A percentile compares a stretch with the other conserved stretches of the same genome.
phyloP scores from a whole-genome alignment of 768 basidiomycete species.

The Chalciporus chontae region DNA sequence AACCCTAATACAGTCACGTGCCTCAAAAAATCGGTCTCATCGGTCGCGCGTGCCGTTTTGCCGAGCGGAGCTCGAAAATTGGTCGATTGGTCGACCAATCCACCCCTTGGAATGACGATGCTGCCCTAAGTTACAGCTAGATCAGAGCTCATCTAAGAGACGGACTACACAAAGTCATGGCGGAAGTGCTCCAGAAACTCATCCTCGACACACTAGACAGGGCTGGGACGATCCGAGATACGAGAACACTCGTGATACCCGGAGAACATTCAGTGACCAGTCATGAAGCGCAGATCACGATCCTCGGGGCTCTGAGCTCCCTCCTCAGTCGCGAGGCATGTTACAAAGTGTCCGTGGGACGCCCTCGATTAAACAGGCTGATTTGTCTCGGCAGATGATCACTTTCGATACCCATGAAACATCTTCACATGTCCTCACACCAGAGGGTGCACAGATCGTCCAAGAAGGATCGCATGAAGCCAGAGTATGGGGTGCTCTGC shows the following conservation, averaged over 20 bases:
- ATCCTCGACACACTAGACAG: slow-evolving; percentile 69
- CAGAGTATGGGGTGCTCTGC: slow-evolving; percentile 86
- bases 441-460: slow-evolving; percentile 80
- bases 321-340: slow-evolving; percentile 79
- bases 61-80: too few relatives aligned
- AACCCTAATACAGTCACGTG: too few relatives aligned
- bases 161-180: slow-evolving; percentile 40
- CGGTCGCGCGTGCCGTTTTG: too few relatives aligned
- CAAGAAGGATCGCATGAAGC: slow-evolving; percentile 90
- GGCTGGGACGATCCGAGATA: slow-evolving; percentile 57
- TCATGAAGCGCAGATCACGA: slow-evolving; percentile 75
- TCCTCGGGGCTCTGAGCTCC: slow-evolving; percentile 91
- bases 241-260: slow-evolving; percentile 64
- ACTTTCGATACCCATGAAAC: slow-evolving; percentile 75
- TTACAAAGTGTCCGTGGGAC: slow-evolving; percentile 11
- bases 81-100: too few relatives aligned
- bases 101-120: too few relatives aligned
- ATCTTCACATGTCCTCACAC: slow-evolving; percentile 67
- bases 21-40: too few relatives aligned
- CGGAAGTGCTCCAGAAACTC: slow-evolving; percentile 77
- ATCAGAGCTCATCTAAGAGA: not conserved
- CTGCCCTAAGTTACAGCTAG: too few relatives aligned
- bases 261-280: slow-evolving; percentile 57
- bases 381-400: slow-evolving; percentile 62
- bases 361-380: slow-evolving; percentile 8